phyloP scores from a whole-genome alignment of 768 basidiomycete species.

The Hydnum rufescens region DNA sequence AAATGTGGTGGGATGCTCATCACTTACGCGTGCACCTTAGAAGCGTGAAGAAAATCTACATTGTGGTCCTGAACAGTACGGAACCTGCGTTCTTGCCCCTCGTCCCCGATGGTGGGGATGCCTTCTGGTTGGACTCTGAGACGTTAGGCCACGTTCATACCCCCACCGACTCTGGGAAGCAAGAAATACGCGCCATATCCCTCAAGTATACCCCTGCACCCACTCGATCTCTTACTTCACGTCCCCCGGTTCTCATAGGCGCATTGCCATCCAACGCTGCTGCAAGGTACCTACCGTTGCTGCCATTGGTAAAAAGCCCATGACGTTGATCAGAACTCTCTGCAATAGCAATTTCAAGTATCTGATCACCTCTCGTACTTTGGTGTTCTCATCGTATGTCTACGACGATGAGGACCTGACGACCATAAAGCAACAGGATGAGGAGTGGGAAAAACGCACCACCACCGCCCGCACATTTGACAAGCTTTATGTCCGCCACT shows the following conservation, averaged over 20 bases:
- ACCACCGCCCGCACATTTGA: constrained; percentile 57
- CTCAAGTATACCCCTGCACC: constrained; percentile 24
- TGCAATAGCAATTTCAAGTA: constrained; percentile 49
- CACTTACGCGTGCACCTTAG: constrained; percentile 19
- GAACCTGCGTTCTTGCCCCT: constrained; percentile 34
- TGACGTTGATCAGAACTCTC: too few species aligned
- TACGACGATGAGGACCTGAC: constrained; percentile 26
- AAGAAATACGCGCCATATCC: constrained; percentile 40
- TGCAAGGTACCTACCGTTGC: constrained; percentile 9
- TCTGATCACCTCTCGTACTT: constrained; percentile 20
- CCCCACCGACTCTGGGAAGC: constrained; percentile 24
- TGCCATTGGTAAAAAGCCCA: not conserved
- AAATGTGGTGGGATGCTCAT: not conserved
- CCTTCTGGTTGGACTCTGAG: constrained; percentile 56
- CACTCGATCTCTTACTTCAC: constrained; percentile 34
- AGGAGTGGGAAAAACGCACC: constrained; percentile 52
- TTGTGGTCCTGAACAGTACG: constrained; percentile 36
- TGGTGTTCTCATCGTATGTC: constrained; percentile 71
- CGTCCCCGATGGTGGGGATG: constrained; percentile 43
- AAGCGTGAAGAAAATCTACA: constrained; percentile 43
- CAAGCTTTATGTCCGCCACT: constrained; percentile 47
- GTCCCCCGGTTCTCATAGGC: constrained; percentile 32
- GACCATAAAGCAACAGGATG: constrained; percentile 47
- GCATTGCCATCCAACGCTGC: constrained; percentile 5
- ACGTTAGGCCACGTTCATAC: constrained; percentile 54